Evolutionary conservation across 1,284 basidiomycete species (phyloP).

Genomic region (Leccinum fuscescens): DNA sequence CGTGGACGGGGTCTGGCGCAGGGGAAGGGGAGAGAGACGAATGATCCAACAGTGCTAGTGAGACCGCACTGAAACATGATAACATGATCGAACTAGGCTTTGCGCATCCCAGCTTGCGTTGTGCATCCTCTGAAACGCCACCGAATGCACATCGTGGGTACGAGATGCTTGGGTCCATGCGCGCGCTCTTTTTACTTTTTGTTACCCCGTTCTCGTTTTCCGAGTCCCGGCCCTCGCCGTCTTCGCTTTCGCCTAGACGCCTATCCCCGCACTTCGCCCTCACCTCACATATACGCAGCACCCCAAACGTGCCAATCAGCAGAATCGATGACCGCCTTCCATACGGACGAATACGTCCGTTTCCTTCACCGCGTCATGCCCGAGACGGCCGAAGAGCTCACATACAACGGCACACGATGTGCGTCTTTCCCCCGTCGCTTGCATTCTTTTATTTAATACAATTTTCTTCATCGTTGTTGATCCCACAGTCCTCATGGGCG

Average conservation of each 20-base stretch:
- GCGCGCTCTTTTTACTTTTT: too few relatives aligned
- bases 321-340: constrained; percentile 88
- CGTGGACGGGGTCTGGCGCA: too few relatives aligned
- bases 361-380: constrained; percentile 87
- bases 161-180: too few relatives aligned
- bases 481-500: constrained; percentile 77
- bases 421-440: background rate
- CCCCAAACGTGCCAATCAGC: constrained; percentile 66
- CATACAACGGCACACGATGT: constrained; percentile 79
- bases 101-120: too few relatives aligned
- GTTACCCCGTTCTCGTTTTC: background rate
- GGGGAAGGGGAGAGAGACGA: too few relatives aligned
- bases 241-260: background rate
- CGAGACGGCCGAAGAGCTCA: constrained; percentile 83
- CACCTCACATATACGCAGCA: constrained; percentile 44
- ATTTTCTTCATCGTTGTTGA: background rate
- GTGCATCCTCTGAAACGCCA: too few relatives aligned
- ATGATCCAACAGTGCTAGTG: too few relatives aligned
- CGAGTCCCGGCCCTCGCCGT: too few relatives aligned
- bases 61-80: too few relatives aligned
- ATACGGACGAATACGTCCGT: constrained; percentile 97
- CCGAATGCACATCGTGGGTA: too few relatives aligned
- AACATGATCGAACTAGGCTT: too few relatives aligned
- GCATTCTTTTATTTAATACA: background rate
- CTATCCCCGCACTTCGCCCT: background rate